Conservation (phyloP, 116 monocot genomes). For the Iris pallida region DNA sequence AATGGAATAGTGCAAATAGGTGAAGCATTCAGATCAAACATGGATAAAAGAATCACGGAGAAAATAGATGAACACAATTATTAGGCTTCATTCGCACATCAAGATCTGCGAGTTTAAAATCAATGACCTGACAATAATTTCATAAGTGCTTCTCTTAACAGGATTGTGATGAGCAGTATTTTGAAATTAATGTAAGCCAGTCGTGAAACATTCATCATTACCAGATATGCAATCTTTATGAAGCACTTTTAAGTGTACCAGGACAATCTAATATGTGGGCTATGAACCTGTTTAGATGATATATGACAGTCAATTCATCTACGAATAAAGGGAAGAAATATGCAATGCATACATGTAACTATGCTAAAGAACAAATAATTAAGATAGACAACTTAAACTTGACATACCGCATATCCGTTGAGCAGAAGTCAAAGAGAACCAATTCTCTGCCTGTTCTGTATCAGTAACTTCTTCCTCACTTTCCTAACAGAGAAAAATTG, state of each 20-base stretch:
- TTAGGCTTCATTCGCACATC: no score
- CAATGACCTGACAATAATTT: no score
- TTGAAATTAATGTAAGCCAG: no score
- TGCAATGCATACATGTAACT: background rate
- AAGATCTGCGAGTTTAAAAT: no score
- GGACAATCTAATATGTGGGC: background rate
- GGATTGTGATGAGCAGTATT: no score
- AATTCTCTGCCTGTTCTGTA: slow-evolving; percentile 98
- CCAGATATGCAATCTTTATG: no score
- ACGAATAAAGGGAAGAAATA: background rate
- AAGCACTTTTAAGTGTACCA: background rate
- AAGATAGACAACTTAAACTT: background rate
- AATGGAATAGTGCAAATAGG: no score
- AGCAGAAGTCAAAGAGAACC: slow-evolving; percentile 99
- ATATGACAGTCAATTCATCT: background rate
- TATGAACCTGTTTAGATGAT: background rate
- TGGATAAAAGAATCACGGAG: no score
- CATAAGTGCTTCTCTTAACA: no score
- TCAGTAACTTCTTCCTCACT: slow-evolving; percentile 99
- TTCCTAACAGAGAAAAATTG: slow-evolving; percentile 47
- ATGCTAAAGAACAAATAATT: background rate
- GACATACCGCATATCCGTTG: slow-evolving; percentile 91
- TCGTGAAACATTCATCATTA: no score
- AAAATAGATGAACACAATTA: no score
- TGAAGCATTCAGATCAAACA: no score